Percentiles rank a stretch among this genome's conserved stretches.
These are phyloP conservation scores for Backusella tuberculispora DNA, from an alignment of 192 early-diverging fungal genomes.

Conservation along the genomic window DNA sequence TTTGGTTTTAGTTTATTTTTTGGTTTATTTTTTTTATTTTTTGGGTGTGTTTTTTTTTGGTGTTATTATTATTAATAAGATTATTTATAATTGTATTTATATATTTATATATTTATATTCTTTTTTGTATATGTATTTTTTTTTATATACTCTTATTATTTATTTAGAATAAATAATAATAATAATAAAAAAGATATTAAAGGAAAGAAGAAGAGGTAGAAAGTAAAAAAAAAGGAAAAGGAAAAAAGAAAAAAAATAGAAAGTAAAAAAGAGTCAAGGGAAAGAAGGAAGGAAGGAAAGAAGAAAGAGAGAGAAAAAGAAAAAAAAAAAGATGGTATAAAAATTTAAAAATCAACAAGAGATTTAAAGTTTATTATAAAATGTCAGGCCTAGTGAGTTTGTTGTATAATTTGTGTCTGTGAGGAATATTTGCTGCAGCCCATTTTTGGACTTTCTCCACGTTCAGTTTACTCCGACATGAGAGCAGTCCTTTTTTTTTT, in stretches of 20 bases:
- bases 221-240: not conserved
- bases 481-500: not conserved
- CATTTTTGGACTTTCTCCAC: conserved; percentile 4
- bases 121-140: not conserved
- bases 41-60: not conserved
- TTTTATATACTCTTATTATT: not conserved
- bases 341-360: conserved; percentile 3
- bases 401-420: not conserved
- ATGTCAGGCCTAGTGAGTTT: not conserved
- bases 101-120: not conserved
- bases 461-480: conserved; percentile 3
- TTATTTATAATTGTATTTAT: not conserved
- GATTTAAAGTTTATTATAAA: conserved; percentile 11
- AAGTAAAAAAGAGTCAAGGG: not conserved
- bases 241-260: not conserved
- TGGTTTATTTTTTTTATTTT: not conserved
- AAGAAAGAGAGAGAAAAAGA: not conserved
- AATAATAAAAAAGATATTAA: not conserved
- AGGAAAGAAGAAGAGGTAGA: no score
- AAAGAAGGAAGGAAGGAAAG: not conserved
- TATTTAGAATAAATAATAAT: not conserved
- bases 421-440: not conserved
- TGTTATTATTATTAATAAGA: not conserved
- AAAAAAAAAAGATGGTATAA: not conserved
- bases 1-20: not conserved